Conservation (phyloP, 1,284 basidiomycete genomes). For the Boletus smithii region DNA sequence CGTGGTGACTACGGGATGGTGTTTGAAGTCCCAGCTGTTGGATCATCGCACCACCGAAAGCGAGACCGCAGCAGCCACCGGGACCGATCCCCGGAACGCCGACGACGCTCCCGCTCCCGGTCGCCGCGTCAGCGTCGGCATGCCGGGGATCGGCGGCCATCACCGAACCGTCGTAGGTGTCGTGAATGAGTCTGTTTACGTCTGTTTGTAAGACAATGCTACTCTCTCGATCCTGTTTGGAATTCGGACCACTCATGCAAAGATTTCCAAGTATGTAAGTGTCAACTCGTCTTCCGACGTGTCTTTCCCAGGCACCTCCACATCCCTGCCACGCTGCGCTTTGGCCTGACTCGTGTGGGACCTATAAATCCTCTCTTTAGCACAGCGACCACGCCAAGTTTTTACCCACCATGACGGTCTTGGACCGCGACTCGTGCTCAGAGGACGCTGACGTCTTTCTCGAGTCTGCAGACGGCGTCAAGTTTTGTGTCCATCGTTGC, state of each 20-base stretch:
- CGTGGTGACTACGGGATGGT: slow-evolving; percentile 63
- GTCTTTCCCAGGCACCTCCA: not conserved
- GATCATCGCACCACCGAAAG: slow-evolving; percentile 20
- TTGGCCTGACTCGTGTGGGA: slow-evolving; percentile 4
- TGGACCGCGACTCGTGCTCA: slow-evolving; percentile 37
- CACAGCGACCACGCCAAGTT: not conserved
- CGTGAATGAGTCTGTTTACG: slow-evolving; percentile 16
- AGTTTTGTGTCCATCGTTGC: slow-evolving; percentile 60
- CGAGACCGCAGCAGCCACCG: slow-evolving; percentile 22
- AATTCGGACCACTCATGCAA: slow-evolving; percentile 12
- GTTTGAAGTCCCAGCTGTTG: slow-evolving; percentile 54
- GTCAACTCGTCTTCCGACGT: slow-evolving; percentile 2
- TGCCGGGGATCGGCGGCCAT: slow-evolving; percentile 15
- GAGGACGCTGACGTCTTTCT: slow-evolving; percentile 56
- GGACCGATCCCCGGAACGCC: slow-evolving; percentile 22
- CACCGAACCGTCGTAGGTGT: slow-evolving; percentile 6
- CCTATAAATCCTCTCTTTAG: slow-evolving; percentile 20
- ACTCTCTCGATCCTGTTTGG: slow-evolving; percentile 14
- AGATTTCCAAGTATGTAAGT: slow-evolving; percentile 21
- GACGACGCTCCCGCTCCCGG: slow-evolving; percentile 23
- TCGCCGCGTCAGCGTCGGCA: slow-evolving; percentile 21
- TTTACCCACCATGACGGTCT: slow-evolving; percentile 26
- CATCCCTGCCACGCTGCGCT: not conserved
- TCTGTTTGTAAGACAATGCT: slow-evolving; percentile 21
- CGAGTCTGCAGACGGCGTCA: slow-evolving; percentile 44